Percentiles rank a stretch among this genome's conserved stretches.
phyloP scores from a whole-genome alignment of 2,329 filamentous ascomycete species.

The Aureobasidium lini region DNA sequence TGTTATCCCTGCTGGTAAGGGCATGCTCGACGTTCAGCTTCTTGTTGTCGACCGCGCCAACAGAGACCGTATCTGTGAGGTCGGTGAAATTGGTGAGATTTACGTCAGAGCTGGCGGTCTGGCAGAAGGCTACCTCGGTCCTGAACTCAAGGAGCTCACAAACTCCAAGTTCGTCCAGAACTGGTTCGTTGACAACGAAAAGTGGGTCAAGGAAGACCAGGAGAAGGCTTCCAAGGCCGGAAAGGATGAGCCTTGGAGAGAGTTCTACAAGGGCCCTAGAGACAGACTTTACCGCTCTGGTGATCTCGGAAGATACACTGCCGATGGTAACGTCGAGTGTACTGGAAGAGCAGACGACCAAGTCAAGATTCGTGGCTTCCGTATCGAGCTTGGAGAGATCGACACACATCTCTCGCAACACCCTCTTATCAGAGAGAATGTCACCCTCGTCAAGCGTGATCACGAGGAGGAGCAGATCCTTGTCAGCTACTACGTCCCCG shows the following conservation, averaged over 20 bases:
- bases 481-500: constrained; percentile 85
- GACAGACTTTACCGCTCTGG: constrained; percentile 85
- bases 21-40: constrained; percentile 85
- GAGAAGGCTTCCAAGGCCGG: constrained; percentile 40
- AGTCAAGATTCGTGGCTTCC: constrained; percentile 92
- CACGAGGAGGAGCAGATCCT: constrained; percentile 77
- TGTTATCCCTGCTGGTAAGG: constrained; percentile 72
- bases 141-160: constrained; percentile 52
- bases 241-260: constrained; percentile 64
- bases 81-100: constrained; percentile 80
- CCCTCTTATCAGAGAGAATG: constrained; percentile 71
- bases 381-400: constrained; percentile 91
- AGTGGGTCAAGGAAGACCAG: constrained; percentile 60
- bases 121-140: constrained; percentile 69
- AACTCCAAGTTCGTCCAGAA: constrained; percentile 71
- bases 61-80: constrained; percentile 60
- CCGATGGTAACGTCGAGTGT: constrained; percentile 65
- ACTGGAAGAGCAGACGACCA: constrained; percentile 79
- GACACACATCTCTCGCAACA: constrained; percentile 72
- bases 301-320: constrained; percentile 70
- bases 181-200: constrained; percentile 73
- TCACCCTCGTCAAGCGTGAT: constrained; percentile 77
- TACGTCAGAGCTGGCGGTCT: constrained; percentile 76
- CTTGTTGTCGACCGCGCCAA: constrained; percentile 69
- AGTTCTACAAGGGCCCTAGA: constrained; percentile 70